Percentiles rank a stretch among this genome's conserved stretches.
These are phyloP conservation scores for Ceratocystis cacaofunesta DNA, from an alignment of 2,329 filamentous ascomycete genomes.

Conservation along the genomic window DNA sequence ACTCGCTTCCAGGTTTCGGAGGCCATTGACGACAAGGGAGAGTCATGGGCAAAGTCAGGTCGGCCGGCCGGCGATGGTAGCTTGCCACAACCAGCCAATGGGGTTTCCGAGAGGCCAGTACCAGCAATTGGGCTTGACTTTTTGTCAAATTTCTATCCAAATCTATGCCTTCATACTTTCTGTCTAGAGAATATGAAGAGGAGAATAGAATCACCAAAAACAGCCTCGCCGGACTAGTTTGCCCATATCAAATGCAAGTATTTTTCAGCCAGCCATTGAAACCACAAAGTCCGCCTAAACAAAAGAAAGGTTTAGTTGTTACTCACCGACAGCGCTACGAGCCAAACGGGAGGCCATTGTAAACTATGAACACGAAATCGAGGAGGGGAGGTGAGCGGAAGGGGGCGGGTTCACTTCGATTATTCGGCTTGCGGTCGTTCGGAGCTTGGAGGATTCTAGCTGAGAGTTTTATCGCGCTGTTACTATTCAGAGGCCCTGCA, in stretches of 20 bases:
- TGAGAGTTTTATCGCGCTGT: constrained; percentile 35
- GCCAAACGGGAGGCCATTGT: constrained; percentile 97
- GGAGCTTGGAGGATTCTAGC: constrained; percentile 29
- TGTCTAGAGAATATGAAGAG: background rate
- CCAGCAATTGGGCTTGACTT: background rate
- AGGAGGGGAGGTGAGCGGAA: constrained; percentile 22
- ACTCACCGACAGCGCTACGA: constrained; percentile 88
- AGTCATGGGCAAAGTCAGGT: too few relatives aligned
- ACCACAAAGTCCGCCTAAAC: background rate
- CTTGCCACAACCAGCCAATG: background rate
- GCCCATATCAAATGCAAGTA: background rate
- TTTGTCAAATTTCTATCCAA: background rate
- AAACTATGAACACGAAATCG: constrained; percentile 28
- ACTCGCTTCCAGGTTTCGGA: background rate
- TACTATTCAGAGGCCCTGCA: constrained; percentile 4
- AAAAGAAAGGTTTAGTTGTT: background rate
- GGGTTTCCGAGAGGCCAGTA: background rate
- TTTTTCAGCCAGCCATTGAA: background rate
- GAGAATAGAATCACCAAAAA: background rate
- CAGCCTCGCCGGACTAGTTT: background rate
- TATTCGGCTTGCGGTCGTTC: constrained; percentile 27
- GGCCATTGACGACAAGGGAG: background rate
- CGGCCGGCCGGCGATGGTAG: too few relatives aligned
- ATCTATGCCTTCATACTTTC: background rate
- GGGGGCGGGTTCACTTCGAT: constrained; percentile 26